Base-by-base conservation (phyloP, 352 stramenopile genomes). In the Discostella stelligera region DNA sequence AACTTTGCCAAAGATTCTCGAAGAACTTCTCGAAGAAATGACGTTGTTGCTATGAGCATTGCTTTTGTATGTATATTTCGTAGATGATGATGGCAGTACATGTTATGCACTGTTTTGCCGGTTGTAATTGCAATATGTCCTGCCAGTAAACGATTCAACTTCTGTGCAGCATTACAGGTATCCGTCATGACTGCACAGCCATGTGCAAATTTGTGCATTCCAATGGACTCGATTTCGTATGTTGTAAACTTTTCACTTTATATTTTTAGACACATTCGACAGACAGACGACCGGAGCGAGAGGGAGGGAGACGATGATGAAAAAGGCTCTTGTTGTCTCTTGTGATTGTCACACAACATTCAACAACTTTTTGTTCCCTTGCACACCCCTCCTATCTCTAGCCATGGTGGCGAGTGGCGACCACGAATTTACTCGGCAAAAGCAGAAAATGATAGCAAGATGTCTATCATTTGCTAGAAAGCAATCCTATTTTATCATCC, bases 141-240 rank as follows among this genome's bases (percentile, higher is more conserved):
- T 41, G 20, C 13, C 16, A 50, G 16, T 32, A 61, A 21, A 44
- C 16, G 4, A 56, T 73, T 73, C 23, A 39, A 30, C 21, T 66
- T 64, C 23, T 46, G 9, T 41, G 66, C 53, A 44, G 14, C 52
- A 56, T 66, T 73, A 30, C 66, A 73, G 18, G 53, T 73, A 56
- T 73, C 66, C 21, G 66, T 66, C 30, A 61, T 73, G 18, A 56
- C 39, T 46, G 52, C 10, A 58, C 50, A 30, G 6, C 50, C n/a
- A 14, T 58, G 50, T 59, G 20, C n/a, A 30, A 16, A 59, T 16
- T 30, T 59, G n/a, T 59, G 50, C 53, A 61, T 44, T 61, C 20
- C 27, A 44, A 44, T 32, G 27, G 27, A n/a, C n/a, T n/a, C n/a
- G n/a, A n/a, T n/a, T n/a, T n/a, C n/a, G n/a, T n/a, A n/a, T n/a